These are phyloP conservation scores for Sporormia fimetaria DNA, from an alignment of 495 filamentous ascomycete species.

Conservation along the genomic window DNA sequence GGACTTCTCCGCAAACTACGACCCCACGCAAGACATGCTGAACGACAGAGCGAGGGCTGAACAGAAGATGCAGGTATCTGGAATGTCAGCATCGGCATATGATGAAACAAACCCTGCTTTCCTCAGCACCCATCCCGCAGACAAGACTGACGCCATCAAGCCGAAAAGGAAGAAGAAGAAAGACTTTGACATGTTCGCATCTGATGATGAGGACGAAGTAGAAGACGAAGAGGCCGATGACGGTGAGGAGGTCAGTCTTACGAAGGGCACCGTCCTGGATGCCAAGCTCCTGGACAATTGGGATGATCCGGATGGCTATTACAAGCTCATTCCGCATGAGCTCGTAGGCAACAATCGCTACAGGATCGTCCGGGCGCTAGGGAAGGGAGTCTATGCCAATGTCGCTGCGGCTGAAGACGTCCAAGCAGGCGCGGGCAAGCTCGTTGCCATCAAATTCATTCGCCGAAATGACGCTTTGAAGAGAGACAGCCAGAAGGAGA, in stretches of 20 bases:
- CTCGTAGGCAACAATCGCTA: slow-evolving; percentile 81
- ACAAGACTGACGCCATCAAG: slow-evolving; percentile 28
- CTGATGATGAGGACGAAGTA: slow-evolving; percentile 81
- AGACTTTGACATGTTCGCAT: slow-evolving; percentile 93
- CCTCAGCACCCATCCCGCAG: slow-evolving; percentile 41
- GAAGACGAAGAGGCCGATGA: slow-evolving; percentile 53
- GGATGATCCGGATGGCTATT: slow-evolving; percentile 91
- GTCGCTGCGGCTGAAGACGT: slow-evolving; percentile 86
- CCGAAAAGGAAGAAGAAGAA: slow-evolving; percentile 37
- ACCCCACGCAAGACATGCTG: slow-evolving; percentile 84
- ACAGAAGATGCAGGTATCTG: slow-evolving; percentile 44
- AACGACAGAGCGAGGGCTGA: slow-evolving; percentile 70
- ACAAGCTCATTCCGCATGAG: slow-evolving; percentile 82
- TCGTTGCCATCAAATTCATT: slow-evolving; percentile 29
- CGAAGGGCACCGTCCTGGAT: slow-evolving; percentile 23
- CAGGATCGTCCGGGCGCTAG: slow-evolving; percentile 74
- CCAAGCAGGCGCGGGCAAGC: slow-evolving; percentile 45
- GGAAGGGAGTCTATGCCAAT: slow-evolving; percentile 89
- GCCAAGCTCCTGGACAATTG: slow-evolving; percentile 84
- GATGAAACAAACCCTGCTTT: slow-evolving; percentile 48
- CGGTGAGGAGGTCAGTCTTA: slow-evolving; percentile 36
- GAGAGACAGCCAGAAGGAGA: slow-evolving; percentile 77
- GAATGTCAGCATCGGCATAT: slow-evolving; percentile 48
- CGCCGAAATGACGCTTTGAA: slow-evolving; percentile 36
- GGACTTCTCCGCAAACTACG: slow-evolving; percentile 88